Evolutionary conservation across 768 basidiomycete species (phyloP), one percentile per base, ranked within the genome.

Genomic region (Phlebiopsis flavidoalba): DNA sequence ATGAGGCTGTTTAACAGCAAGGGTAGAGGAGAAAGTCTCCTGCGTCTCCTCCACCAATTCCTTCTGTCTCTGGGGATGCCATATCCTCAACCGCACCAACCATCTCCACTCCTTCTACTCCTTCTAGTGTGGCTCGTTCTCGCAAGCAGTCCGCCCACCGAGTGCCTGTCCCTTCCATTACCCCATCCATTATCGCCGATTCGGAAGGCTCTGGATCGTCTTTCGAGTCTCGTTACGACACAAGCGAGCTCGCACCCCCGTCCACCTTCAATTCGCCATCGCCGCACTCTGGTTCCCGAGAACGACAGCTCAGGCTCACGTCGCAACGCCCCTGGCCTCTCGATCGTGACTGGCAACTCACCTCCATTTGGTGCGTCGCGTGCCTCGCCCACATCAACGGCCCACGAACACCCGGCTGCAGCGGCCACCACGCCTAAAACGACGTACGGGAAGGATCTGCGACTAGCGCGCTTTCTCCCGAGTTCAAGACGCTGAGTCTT

Each of bases 1-100:
- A 83, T 93, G 86, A 78, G 87, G 54, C 73, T 93, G 11, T 91
- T 93, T 69, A 84, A 86, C 66, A 78, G 79, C 19, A 83, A 79
- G n/a, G n/a, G n/a, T n/a, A n/a, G n/a, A n/a, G 68, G 74, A 74
- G 19, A 74, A 74, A 54, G 73, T 60, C 79, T n/a, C 82, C 21
- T 73, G 69, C 67, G 5, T 71, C 73, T 8, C 80, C 81, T 1
- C 85, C 85, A 6, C 85, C 89, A 17, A 79, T 89, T 8, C 86
- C 87, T 12, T 70, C 79, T 10, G 66, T 83, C 35, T 73, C 76
- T 5, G 17, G 36, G 53, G 50, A 43, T 59, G 17, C 48, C 55
- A 3, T 54, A 15, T 52, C 37, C 56, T 49, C 58, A 52, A 62
- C 21, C 12, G 54, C 49, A 61, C 54, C 64, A 58, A 19, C 63